A percentile compares a stretch with the other conserved stretches of the same genome.
Conservation (phyloP, 495 filamentous ascomycete species). For the Physcia stellaris region DNA sequence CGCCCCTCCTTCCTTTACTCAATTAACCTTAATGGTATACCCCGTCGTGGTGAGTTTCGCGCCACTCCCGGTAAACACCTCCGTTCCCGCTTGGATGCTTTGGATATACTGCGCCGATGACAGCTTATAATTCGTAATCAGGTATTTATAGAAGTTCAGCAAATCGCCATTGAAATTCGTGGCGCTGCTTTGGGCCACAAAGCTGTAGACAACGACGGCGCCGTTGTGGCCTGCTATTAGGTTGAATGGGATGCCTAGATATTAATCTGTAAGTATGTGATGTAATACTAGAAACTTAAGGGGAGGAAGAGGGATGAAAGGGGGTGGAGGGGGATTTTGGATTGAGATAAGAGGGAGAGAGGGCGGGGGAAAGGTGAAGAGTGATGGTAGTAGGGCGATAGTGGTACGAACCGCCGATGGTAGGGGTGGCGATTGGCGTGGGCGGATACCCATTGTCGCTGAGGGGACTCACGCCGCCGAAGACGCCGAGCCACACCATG, state of each 20-base stretch:
- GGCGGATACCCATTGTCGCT: slow-evolving; percentile 33
- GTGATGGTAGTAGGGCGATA: too few species aligned
- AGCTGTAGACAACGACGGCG: slow-evolving; percentile 43
- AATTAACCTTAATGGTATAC: slow-evolving; percentile 30
- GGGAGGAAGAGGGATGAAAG: too few species aligned
- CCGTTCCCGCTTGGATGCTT: slow-evolving; percentile 41
- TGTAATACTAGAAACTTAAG: too few species aligned
- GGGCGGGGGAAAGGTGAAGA: too few species aligned
- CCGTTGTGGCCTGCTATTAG: slow-evolving; percentile 45
- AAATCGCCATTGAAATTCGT: slow-evolving; percentile 42
- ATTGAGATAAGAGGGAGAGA: too few species aligned
- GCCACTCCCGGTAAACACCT: slow-evolving; percentile 35
- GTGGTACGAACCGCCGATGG: slow-evolving; percentile 38
- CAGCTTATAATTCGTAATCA: slow-evolving; percentile 34
- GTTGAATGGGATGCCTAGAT: slow-evolving; percentile 34
- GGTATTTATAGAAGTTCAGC: slow-evolving; percentile 41
- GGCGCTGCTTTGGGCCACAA: slow-evolving; percentile 36
- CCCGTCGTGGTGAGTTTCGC: slow-evolving; percentile 24
- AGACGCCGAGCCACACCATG: slow-evolving; percentile 56
- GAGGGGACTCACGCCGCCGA: slow-evolving; percentile 50
- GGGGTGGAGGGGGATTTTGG: too few species aligned
- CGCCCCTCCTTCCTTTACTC: too few species aligned
- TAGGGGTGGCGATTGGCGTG: slow-evolving; percentile 36
- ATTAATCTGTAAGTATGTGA: too few species aligned
- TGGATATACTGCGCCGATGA: slow-evolving; percentile 38